Evolutionary conservation across 1,284 basidiomycete genomes (phyloP).

Genomic region (Malassezia sp.): DNA sequence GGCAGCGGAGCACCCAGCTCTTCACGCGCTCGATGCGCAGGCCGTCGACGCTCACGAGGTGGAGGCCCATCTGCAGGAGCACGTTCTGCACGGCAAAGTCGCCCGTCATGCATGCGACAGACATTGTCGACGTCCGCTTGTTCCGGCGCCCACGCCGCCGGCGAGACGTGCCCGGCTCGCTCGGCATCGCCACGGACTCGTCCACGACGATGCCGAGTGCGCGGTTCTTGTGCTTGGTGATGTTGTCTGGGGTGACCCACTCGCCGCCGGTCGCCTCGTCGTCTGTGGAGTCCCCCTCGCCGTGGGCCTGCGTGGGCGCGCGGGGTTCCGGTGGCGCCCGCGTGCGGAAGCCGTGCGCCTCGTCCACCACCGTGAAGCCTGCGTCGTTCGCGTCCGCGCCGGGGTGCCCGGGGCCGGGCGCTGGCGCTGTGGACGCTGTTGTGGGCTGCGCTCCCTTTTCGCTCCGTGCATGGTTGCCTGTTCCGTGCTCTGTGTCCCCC

Average conservation of each 20-base stretch:
- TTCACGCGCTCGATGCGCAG: slow-evolving; percentile 80
- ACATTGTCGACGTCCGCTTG: slow-evolving; percentile 22
- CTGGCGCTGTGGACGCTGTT: too few relatives aligned
- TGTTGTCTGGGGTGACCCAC: slow-evolving; percentile 92
- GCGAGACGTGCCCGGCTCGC: background rate
- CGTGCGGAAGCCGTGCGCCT: background rate
- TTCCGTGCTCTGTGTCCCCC: background rate
- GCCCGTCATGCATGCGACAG: slow-evolving; percentile 60
- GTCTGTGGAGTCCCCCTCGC: slow-evolving; percentile 16
- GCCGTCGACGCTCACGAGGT: slow-evolving; percentile 80
- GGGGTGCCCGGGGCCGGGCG: background rate
- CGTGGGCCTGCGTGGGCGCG: background rate
- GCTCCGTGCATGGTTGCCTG: background rate
- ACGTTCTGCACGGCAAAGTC: slow-evolving; percentile 99
- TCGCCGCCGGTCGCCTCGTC: slow-evolving; percentile 50
- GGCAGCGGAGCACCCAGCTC: slow-evolving; percentile 90
- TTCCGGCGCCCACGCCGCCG: slow-evolving; percentile 7
- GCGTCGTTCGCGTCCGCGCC: background rate
- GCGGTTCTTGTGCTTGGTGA: slow-evolving; percentile 72
- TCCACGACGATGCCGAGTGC: slow-evolving; percentile 57
- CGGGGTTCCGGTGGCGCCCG: background rate
- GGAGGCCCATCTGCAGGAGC: slow-evolving; percentile 83
- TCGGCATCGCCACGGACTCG: slow-evolving; percentile 9
- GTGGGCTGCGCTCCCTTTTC: too few relatives aligned
- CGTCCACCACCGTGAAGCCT: slow-evolving; percentile 7